phyloP scores from a whole-genome alignment of 1,284 basidiomycete species.

The Cystobasidium sp. region DNA sequence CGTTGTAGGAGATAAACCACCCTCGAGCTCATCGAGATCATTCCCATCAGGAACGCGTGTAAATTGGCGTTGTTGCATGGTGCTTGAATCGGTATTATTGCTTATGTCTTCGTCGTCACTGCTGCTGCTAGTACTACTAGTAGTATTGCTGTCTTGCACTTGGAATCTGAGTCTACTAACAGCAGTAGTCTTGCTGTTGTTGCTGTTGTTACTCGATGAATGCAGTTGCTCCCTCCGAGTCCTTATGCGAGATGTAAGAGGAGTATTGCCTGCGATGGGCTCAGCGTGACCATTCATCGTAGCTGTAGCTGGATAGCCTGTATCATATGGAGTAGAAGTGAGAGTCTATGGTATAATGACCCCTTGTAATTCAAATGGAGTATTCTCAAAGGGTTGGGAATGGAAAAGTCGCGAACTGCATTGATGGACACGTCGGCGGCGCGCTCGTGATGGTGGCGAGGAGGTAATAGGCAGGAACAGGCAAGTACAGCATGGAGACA shows the following conservation, averaged over 20 bases:
- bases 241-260: slow-evolving; percentile 13
- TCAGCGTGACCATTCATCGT: slow-evolving; percentile 22
- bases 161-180: slow-evolving; percentile 19
- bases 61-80: slow-evolving; percentile 37
- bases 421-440: slow-evolving; percentile 13
- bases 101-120: neutral
- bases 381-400: slow-evolving; percentile 3
- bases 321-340: neutral
- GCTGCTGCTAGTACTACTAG: neutral
- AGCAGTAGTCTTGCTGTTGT: slow-evolving; percentile 4
- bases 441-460: neutral
- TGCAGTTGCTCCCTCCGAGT: slow-evolving; percentile 15
- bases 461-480: neutral
- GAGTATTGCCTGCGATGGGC: slow-evolving; percentile 22
- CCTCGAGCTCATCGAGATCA: slow-evolving; percentile 20
- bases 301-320: neutral
- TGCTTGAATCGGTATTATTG: neutral
- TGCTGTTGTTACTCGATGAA: slow-evolving; percentile 4
- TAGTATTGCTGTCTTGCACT: neutral
- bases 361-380: neutral
- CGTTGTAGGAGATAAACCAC: neutral
- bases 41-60: slow-evolving; percentile 28
- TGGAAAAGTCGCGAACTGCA: slow-evolving; percentile 5
- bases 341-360: neutral
- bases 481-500: neutral